A percentile compares a stretch with the other conserved stretches of the same genome.
Evolutionary conservation across 108 stramenopile species (phyloP).

Genomic region (Skeletonema menzelii): DNA sequence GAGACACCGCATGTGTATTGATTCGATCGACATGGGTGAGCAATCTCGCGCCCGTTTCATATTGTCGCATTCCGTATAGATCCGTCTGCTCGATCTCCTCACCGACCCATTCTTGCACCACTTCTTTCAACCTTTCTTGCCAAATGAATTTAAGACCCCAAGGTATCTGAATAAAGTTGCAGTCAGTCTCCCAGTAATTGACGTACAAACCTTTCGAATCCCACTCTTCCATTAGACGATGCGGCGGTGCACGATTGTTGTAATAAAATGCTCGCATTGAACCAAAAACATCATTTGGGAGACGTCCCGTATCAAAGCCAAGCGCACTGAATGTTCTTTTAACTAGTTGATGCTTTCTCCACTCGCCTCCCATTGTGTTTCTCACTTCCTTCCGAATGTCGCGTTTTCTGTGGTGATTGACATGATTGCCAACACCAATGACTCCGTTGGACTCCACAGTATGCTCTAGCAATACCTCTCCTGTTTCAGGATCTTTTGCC

Average conservation of each 20-base stretch:
- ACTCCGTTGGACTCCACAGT: slow-evolving; percentile 50
- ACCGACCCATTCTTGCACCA: slow-evolving; percentile 84
- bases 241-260: slow-evolving; percentile 65
- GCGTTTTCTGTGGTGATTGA: slow-evolving; percentile 30
- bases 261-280: slow-evolving; percentile 83
- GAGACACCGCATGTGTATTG: slow-evolving; percentile 83
- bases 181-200: slow-evolving; percentile 89
- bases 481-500: slow-evolving; percentile 40
- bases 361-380: slow-evolving; percentile 44
- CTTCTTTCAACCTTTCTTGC: slow-evolving; percentile 64
- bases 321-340: slow-evolving; percentile 64
- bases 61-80: slow-evolving; percentile 91
- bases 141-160: slow-evolving; percentile 67
- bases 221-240: slow-evolving; percentile 79
- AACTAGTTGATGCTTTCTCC: slow-evolving; percentile 55
- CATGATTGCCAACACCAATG: slow-evolving; percentile 53
- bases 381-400: slow-evolving; percentile 56
- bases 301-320: slow-evolving; percentile 66
- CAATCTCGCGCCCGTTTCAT: slow-evolving; percentile 81
- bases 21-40: slow-evolving; percentile 89
- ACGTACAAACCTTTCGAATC: slow-evolving; percentile 76
- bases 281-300: slow-evolving; percentile 73
- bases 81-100: slow-evolving; percentile 82
- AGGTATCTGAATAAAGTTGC: slow-evolving; percentile 74
- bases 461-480: slow-evolving; percentile 36